Evolutionary conservation across 169 alveolate genomes (phyloP), one percentile per base, ranked within the genome.

Genomic region (Babesia caballi): DNA sequence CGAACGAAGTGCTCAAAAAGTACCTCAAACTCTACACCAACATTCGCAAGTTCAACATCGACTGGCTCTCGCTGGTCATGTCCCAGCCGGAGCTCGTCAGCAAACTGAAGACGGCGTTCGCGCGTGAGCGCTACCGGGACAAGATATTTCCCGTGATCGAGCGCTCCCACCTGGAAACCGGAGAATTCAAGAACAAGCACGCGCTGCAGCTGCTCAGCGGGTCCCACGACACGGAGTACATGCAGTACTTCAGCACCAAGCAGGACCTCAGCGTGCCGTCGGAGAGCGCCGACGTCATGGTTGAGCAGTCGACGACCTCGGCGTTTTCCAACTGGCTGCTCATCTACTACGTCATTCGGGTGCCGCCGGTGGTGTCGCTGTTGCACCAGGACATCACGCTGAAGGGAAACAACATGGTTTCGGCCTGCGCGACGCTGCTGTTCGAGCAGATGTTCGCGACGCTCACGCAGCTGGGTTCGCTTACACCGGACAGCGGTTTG

Each of bases 381-480:
- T 7, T 81, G 8, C 78, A 53, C 66, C 85, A 81, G 46, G 88
- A 81, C 33, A 28, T 81, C 12, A 58, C 54, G n/a, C 74, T 81
- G 11, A 46, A 44, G 57, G 78, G 28, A 19, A 59, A 41, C 44
- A 63, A 50, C 23, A 35, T 63, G 58, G 47, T 81, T 8, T 35
- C 57, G 42, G 21, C 30, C 25, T 78, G 52, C 5, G 69, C 84
- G 19, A 70, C 58, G 35, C 17, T 53, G 59, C 41, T 81, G 40
- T 81, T 81, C 42, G 84, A 81, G 44, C 88, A 81, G 40, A 81
- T 81, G 54, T 81, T 61, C 32, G 57, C 52, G 47, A 81, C 88
- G 42, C 41, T 53, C 28, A 32, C 28, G n/a, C n/a, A n/a, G n/a
- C n/a, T n/a, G n/a, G n/a, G n/a, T n/a, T n/a, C n/a, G n/a, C n/a